Evolutionary conservation across 139 green algal genomes (phyloP).

Genomic region (Tetradesmus lagerheimii): DNA sequence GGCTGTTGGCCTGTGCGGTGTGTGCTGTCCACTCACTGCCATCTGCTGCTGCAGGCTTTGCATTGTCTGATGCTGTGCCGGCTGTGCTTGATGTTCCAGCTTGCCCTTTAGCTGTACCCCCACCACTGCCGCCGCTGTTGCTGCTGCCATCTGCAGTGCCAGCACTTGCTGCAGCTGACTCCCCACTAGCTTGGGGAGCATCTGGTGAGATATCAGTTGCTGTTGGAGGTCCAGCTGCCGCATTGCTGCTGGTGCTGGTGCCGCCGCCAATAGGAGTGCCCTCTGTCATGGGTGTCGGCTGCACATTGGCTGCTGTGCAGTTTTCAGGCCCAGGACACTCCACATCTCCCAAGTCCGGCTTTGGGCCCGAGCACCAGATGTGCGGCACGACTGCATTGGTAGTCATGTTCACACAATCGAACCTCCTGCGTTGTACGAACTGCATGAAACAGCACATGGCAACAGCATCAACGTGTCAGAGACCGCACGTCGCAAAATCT

Average conservation of each 20-base stretch:
- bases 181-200: not conserved
- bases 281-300: not conserved
- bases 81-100: constrained; percentile 4
- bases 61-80: not conserved
- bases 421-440: constrained; percentile 32
- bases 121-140: not conserved
- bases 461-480: not conserved
- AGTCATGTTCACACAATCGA: constrained; percentile 42
- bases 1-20: not conserved
- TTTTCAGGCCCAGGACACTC: constrained; percentile 35
- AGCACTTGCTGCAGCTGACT: not conserved
- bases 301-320: not conserved
- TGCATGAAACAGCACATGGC: not conserved
- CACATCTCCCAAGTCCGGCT: constrained; percentile 37
- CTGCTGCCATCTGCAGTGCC: not conserved
- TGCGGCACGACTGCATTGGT: not conserved
- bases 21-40: not conserved
- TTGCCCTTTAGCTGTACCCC: not conserved
- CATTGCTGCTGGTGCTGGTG: not conserved
- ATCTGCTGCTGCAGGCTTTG: not conserved
- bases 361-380: constrained; percentile 13
- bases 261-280: not conserved
- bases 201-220: not conserved
- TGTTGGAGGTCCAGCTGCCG: not conserved
- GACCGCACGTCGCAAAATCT: not conserved